Evolutionary conservation across 1,139 yeast genomes (phyloP).

Genomic region (Candida freyschussii): DNA sequence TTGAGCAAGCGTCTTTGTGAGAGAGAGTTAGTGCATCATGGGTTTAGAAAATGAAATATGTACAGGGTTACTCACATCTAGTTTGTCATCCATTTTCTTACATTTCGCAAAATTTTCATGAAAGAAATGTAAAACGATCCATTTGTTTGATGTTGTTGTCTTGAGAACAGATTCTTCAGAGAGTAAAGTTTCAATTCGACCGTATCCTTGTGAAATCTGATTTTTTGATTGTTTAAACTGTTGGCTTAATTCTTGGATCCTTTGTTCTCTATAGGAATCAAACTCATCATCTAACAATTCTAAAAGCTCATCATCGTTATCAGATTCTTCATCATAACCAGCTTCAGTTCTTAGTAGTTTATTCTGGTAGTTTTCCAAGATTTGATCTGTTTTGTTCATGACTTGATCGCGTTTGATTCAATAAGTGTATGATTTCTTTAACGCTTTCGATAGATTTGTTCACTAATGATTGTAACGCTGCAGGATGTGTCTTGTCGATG

Average conservation of each 20-base stretch:
- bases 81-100: conserved; percentile 47
- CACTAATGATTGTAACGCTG: conserved; percentile 1
- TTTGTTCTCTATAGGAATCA: conserved; percentile 60
- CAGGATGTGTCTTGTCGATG: conserved; percentile 3
- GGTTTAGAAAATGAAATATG: too few relatives aligned
- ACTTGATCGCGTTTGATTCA: conserved; percentile 8
- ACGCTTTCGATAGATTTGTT: conserved; percentile 6
- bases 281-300: conserved; percentile 55
- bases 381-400: conserved; percentile 11
- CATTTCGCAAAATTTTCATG: conserved; percentile 61
- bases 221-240: conserved; percentile 39
- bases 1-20: conserved; percentile 44
- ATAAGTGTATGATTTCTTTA: conserved; percentile 1
- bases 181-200: conserved; percentile 35
- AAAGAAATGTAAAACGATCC: conserved; percentile 60
- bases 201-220: conserved; percentile 37
- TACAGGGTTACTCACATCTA: conserved; percentile 25
- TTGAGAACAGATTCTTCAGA: conserved; percentile 57
- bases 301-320: conserved; percentile 45
- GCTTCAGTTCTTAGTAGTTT: conserved; percentile 23
- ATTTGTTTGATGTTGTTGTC: conserved; percentile 38
- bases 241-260: conserved; percentile 53
- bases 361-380: conserved; percentile 41
- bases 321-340: conserved; percentile 32
- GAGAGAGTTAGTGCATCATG: too few relatives aligned